Conservation (phyloP, 331 rosid genomes). For the Dryas integrifolia region DNA sequence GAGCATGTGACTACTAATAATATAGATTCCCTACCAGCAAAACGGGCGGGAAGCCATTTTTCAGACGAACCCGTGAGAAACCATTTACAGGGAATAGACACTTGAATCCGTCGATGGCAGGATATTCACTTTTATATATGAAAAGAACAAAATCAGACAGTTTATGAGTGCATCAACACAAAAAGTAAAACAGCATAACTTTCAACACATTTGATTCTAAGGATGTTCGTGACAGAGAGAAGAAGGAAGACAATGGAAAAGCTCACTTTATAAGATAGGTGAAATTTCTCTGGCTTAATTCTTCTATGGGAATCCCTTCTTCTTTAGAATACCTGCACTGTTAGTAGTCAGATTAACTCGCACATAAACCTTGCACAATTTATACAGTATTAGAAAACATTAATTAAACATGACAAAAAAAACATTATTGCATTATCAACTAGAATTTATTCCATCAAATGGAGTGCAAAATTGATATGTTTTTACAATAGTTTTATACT, state of each 20-base stretch:
- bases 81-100: conserved; percentile 67
- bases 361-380: background rate
- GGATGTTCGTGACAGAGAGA: background rate
- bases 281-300: conserved; percentile 58
- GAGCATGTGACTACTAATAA: background rate
- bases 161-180: background rate
- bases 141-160: conserved; percentile 3
- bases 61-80: conserved; percentile 52
- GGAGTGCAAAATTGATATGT: background rate
- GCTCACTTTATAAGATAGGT: conserved; percentile 81
- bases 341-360: conserved; percentile 3
- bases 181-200: background rate
- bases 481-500: no score
- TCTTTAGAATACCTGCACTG: conserved; percentile 85
- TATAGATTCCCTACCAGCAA: conserved; percentile 41
- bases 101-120: conserved; percentile 59
- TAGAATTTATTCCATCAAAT: background rate
- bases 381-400: background rate
- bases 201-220: conserved; percentile 7
- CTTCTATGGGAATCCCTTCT: conserved; percentile 60
- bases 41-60: conserved; percentile 54
- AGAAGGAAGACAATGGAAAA: conserved; percentile 19
- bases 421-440: background rate
- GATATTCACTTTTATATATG: conserved; percentile 56
- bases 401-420: conserved; percentile 4